A percentile compares a stretch with the other conserved stretches of the same genome.
Evolutionary conservation across 2,329 filamentous ascomycete genomes (phyloP).

Genomic region (Apiospora marii): DNA sequence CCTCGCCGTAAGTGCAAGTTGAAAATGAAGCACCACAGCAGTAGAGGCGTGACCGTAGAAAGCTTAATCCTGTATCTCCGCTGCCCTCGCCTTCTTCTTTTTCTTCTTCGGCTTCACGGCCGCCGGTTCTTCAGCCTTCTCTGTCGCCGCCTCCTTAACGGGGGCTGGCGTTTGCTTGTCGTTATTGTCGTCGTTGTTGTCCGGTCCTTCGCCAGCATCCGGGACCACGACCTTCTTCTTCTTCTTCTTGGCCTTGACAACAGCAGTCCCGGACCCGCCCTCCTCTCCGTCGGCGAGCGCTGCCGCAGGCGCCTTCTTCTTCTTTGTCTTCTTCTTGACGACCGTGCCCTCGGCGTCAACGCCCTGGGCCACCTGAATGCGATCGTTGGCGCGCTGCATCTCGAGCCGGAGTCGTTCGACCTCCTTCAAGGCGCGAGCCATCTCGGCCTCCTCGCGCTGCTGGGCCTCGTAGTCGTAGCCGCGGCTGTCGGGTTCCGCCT

Average conservation of each 20-base stretch:
- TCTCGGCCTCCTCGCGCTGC: slow-evolving; percentile 83
- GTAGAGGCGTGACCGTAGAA: background rate
- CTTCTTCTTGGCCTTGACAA: slow-evolving; percentile 56
- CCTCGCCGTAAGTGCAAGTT: background rate
- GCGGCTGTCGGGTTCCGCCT: slow-evolving; percentile 52
- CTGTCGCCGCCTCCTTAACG: slow-evolving; percentile 31
- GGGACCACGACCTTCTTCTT: slow-evolving; percentile 54
- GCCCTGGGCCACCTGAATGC: slow-evolving; percentile 75
- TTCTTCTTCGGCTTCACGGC: slow-evolving; percentile 54
- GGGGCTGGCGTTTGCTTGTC: slow-evolving; percentile 31
- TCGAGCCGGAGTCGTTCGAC: slow-evolving; percentile 86
- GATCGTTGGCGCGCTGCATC: slow-evolving; percentile 84
- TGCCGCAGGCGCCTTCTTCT: slow-evolving; percentile 55
- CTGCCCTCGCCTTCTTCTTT: slow-evolving; percentile 55
- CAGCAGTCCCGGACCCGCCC: slow-evolving; percentile 9
- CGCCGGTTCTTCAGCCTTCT: slow-evolving; percentile 26
- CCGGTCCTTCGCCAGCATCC: slow-evolving; percentile 34
- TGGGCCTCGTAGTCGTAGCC: slow-evolving; percentile 69
- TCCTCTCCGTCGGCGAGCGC: slow-evolving; percentile 26
- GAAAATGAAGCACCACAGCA: no score
- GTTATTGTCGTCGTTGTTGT: slow-evolving; percentile 29
- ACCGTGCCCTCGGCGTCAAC: slow-evolving; percentile 70
- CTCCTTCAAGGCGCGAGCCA: slow-evolving; percentile 86
- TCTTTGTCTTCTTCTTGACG: slow-evolving; percentile 74
- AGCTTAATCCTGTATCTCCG: slow-evolving; percentile 36